Percentiles rank a stretch among this genome's conserved stretches.
These are phyloP conservation scores for Tilletiopsis washingtonensis DNA, from an alignment of 1,284 basidiomycete genomes.

Conservation along the genomic window DNA sequence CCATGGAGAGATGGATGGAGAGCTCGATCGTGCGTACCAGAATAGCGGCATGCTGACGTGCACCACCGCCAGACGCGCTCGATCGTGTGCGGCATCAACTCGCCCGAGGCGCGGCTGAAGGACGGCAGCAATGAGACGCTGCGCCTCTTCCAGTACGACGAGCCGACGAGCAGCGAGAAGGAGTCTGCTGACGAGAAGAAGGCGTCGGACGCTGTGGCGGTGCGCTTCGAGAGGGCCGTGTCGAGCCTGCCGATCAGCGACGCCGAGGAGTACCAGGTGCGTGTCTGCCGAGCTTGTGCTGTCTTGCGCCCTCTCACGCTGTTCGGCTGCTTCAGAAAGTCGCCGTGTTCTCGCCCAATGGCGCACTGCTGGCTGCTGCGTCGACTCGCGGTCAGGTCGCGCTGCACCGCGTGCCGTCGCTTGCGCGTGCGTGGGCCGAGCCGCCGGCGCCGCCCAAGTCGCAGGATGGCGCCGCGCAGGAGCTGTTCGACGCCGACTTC, in stretches of 20 bases:
- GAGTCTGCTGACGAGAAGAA: no score
- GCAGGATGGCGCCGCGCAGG: no score
- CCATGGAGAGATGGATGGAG: no score
- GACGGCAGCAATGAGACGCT: conserved; percentile 25
- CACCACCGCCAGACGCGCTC: neutral
- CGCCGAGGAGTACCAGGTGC: no score
- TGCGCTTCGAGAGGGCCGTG: no score
- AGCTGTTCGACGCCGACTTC: conserved; percentile 43
- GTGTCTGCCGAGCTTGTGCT: no score
- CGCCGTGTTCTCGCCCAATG: neutral
- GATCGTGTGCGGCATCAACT: conserved; percentile 41
- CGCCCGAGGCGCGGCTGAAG: conserved; percentile 13
- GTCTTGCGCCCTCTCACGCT: no score
- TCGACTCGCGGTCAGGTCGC: conserved; percentile 8
- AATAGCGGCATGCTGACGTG: neutral
- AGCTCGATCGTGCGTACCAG: no score
- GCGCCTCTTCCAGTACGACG: conserved; percentile 26
- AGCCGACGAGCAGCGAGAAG: no score
- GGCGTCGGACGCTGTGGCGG: no score
- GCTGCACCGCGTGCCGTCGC: conserved; percentile 33
- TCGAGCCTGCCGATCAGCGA: no score
- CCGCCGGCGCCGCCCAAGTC: neutral
- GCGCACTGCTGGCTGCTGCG: neutral
- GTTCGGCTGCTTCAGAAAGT: no score
- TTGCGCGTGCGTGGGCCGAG: conserved; percentile 23